Evolutionary conservation across 2,329 filamentous ascomycete species (phyloP).

Genomic region (Sphaceloma murrayae): DNA sequence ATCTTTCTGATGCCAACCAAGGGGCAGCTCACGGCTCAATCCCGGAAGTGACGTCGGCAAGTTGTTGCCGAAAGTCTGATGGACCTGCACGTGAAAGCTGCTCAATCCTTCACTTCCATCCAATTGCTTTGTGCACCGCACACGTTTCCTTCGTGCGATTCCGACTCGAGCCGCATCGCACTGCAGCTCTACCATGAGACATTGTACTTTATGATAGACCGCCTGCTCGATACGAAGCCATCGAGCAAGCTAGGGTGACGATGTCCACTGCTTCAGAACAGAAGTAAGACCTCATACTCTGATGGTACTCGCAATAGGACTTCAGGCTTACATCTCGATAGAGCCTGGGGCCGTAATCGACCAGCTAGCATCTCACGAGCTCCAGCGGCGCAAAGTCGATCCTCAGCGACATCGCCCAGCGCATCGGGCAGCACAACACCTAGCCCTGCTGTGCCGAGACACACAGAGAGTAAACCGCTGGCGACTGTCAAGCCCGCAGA

Average conservation of each 20-base stretch:
- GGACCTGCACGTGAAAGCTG: constrained; percentile 8
- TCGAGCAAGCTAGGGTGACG: constrained; percentile 10
- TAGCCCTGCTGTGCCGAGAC: neutral
- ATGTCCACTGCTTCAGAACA: constrained; percentile 16
- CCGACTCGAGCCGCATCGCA: too few relatives aligned
- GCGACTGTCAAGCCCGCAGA: constrained; percentile 14
- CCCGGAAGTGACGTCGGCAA: constrained; percentile 7
- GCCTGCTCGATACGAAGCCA: constrained; percentile 9
- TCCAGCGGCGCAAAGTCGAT: neutral
- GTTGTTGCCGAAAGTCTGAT: constrained; percentile 6
- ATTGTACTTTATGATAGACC: constrained; percentile 2
- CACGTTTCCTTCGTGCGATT: too few relatives aligned
- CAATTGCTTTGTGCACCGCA: too few relatives aligned
- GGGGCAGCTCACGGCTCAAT: too few relatives aligned
- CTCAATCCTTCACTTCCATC: constrained; percentile 2
- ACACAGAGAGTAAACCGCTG: constrained; percentile 5
- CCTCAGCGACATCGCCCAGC: constrained; percentile 1
- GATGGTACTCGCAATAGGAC: neutral
- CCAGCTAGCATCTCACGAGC: constrained; percentile 13
- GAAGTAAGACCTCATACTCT: neutral
- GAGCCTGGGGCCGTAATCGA: constrained; percentile 11
- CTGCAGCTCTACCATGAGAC: neutral
- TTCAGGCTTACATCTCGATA: neutral
- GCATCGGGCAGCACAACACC: constrained; percentile 11
- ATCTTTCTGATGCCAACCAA: too few relatives aligned